Conservation (phyloP, 805 yeast genomes). For the Sporopachydermia quercuum region DNA sequence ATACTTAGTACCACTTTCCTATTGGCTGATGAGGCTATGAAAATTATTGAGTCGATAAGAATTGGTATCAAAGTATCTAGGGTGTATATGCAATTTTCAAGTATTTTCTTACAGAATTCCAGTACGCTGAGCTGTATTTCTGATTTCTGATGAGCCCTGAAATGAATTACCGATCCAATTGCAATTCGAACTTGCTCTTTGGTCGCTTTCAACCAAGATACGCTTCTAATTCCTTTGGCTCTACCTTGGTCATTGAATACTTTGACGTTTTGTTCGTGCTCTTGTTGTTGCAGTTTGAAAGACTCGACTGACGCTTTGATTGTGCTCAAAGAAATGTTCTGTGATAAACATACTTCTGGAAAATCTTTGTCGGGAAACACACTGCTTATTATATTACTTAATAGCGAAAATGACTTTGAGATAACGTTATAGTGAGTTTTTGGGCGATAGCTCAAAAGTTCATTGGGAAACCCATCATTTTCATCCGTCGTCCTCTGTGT, state of each 20-base stretch:
- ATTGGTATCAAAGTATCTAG: conserved; percentile 23
- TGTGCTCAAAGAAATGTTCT: too few species aligned
- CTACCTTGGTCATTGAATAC: conserved; percentile 11
- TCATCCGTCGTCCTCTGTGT: not conserved
- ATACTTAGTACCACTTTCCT: too few species aligned
- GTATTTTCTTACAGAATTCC: conserved; percentile 17
- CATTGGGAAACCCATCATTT: not conserved
- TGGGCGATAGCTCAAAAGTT: not conserved
- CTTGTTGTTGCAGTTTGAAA: conserved; percentile 8
- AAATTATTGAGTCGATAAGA: conserved; percentile 21
- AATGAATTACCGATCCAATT: conserved; percentile 20
- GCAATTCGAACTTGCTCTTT: conserved; percentile 34
- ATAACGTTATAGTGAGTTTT: conserved; percentile 11
- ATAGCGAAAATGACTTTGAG: conserved; percentile 8
- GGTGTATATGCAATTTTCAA: conserved; percentile 20
- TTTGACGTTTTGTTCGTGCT: conserved; percentile 7
- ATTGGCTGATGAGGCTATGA: conserved; percentile 12
- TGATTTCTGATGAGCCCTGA: conserved; percentile 16
- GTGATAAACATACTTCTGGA: too few species aligned
- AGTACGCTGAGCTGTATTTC: conserved; percentile 22
- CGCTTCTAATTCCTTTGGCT: conserved; percentile 23
- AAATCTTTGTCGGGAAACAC: conserved; percentile 11
- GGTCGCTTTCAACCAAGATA: conserved; percentile 41
- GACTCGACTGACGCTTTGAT: too few species aligned
- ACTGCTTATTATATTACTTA: conserved; percentile 7